Evolutionary conservation across 768 basidiomycete species (phyloP).

Genomic region (Leucosporidium scottii): DNA sequence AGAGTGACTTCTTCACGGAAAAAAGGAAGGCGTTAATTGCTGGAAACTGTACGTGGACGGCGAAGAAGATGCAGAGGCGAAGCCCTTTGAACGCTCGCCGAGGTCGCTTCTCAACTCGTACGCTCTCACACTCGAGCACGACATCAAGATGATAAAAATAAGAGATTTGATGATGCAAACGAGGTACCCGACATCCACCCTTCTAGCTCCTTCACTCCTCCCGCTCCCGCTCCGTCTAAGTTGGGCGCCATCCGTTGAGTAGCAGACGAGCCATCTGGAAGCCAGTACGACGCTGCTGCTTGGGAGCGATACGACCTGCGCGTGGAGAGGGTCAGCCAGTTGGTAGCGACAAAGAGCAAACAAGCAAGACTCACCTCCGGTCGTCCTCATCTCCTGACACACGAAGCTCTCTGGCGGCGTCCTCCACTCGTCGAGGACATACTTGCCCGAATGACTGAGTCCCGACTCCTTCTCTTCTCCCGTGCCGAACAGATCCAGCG

Average conservation of each 20-base stretch:
- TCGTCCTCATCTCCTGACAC: slow-evolving; percentile 71
- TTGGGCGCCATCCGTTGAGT: slow-evolving; percentile 32
- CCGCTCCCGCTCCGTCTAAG: neutral
- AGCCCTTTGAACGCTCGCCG: too few species aligned
- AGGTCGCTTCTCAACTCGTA: too few species aligned
- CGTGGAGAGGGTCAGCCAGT: neutral
- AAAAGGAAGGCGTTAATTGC: too few species aligned
- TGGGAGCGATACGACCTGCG: slow-evolving; percentile 70
- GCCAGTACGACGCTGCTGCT: slow-evolving; percentile 73
- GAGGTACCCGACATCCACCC: too few species aligned
- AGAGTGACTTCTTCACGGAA: too few species aligned
- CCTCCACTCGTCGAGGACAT: slow-evolving; percentile 89
- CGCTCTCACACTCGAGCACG: too few species aligned
- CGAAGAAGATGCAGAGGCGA: too few species aligned
- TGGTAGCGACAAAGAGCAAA: neutral
- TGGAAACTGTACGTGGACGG: too few species aligned
- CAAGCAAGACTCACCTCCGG: slow-evolving; percentile 38
- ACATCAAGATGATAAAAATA: too few species aligned
- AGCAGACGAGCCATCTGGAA: slow-evolving; percentile 47
- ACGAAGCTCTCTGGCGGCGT: slow-evolving; percentile 96
- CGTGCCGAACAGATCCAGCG: slow-evolving; percentile 84
- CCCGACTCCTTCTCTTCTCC: slow-evolving; percentile 54
- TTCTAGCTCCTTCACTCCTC: neutral
- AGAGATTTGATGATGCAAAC: too few species aligned
- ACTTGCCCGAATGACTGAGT: slow-evolving; percentile 49